A percentile compares a stretch with the other conserved stretches of the same genome.
These are phyloP conservation scores for Apiospora sp. DNA, from an alignment of 2,329 filamentous ascomycete genomes.

Conservation along the genomic window DNA sequence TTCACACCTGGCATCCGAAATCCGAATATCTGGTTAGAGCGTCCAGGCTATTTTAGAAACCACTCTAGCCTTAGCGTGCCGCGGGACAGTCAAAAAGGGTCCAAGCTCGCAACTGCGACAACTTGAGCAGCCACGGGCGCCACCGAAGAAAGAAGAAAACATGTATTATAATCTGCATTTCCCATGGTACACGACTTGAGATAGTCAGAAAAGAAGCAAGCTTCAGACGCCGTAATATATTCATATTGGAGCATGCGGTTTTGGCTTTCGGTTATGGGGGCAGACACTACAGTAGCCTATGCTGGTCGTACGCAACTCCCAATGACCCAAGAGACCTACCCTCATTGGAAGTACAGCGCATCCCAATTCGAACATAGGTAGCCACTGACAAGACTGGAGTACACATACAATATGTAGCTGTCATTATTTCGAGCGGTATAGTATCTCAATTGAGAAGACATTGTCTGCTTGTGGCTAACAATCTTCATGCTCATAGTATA, in stretches of 20 bases:
- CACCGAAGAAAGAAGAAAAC: background rate
- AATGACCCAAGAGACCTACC: background rate
- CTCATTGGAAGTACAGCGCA: background rate
- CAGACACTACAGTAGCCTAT: background rate
- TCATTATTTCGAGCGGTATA: slow-evolving; percentile 1
- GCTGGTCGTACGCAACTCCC: no score
- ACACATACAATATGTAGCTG: background rate
- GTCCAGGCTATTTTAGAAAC: slow-evolving; percentile 5
- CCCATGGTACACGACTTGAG: background rate
- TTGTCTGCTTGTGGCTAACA: background rate
- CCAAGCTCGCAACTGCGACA: background rate
- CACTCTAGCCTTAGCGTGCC: slow-evolving; percentile 3
- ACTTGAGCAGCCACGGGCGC: background rate
- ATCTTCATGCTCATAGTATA: slow-evolving; percentile 4
- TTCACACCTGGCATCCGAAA: background rate
- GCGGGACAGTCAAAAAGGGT: slow-evolving; percentile 1
- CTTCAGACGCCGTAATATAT: background rate
- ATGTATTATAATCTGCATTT: background rate
- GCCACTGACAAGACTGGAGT: background rate
- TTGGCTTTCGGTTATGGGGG: background rate
- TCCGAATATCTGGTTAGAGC: slow-evolving; percentile 16
- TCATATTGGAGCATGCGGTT: background rate
- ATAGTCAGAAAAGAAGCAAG: background rate
- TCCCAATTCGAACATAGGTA: background rate
- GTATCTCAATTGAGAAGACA: background rate